Conservation (phyloP, 345 rosid species). For the Laguncularia racemosa region DNA sequence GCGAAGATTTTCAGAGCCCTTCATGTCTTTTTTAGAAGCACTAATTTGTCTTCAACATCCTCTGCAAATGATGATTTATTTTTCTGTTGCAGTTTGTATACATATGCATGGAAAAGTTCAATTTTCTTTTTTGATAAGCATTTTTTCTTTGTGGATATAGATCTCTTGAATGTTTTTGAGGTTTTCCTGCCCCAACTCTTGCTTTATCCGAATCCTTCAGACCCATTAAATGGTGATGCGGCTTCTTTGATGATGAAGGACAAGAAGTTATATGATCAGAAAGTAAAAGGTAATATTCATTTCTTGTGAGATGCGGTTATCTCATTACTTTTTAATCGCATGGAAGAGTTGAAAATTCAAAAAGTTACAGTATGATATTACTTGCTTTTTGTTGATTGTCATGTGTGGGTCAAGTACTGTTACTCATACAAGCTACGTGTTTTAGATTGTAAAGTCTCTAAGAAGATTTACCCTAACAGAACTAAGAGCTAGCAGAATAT, state of each 20-base stretch:
- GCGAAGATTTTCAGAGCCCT: no score
- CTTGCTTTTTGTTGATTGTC: not conserved
- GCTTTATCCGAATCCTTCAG: conserved; percentile 66
- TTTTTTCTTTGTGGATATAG: conserved; percentile 28
- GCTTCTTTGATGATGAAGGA: conserved; percentile 73
- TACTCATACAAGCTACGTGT: not conserved
- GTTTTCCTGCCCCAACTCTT: conserved; percentile 65
- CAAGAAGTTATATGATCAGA: conserved; percentile 48
- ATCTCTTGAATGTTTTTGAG: conserved; percentile 64
- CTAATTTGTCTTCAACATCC: no score
- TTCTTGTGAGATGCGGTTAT: not conserved
- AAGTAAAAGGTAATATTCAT: conserved; percentile 49
- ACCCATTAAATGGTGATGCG: conserved; percentile 66
- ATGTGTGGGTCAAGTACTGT: not conserved
- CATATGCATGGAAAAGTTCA: no score
- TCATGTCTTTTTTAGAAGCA: no score
- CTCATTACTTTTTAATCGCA: not conserved
- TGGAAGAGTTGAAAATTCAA: no score
- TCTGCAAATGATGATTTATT: no score
- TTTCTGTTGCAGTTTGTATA: no score
- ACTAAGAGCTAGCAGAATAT: no score
- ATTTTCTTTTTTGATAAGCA: not conserved
- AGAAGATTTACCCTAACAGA: no score
- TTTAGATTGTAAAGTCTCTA: no score
- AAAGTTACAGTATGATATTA: not conserved